phyloP scores from a whole-genome alignment of 1,284 basidiomycete genomes.

The Heterobasidion parviporum region DNA sequence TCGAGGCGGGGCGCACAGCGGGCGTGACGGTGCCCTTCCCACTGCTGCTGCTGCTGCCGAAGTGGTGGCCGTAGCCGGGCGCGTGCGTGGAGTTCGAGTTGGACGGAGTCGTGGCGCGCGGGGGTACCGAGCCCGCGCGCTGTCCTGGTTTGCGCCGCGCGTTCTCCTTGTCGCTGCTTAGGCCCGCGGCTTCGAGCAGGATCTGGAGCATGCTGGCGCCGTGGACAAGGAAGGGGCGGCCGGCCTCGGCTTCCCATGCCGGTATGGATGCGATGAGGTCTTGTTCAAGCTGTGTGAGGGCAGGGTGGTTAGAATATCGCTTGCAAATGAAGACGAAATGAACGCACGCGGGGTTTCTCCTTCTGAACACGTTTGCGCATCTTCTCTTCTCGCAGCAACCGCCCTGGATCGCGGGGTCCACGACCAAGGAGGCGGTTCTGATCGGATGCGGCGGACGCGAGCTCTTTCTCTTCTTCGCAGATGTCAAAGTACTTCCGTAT shows the following conservation, averaged over 20 bases:
- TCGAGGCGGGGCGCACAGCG: conserved; percentile 45
- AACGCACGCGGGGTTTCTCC: conserved; percentile 84
- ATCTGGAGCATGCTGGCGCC: conserved; percentile 79
- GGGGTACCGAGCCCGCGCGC: conserved; percentile 44
- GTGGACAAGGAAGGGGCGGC: conserved; percentile 76
- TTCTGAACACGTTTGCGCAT: conserved; percentile 94
- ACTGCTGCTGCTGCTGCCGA: conserved; percentile 7
- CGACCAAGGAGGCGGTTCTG: conserved; percentile 70
- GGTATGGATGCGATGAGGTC: conserved; percentile 79
- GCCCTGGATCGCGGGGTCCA: conserved; percentile 71
- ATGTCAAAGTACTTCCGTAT: conserved; percentile 89
- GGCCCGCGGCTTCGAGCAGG: conserved; percentile 63
- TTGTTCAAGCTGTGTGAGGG: conserved; percentile 64
- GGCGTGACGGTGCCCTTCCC: conserved; percentile 44
- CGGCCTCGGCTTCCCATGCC: conserved; percentile 80
- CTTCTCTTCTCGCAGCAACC: conserved; percentile 89
- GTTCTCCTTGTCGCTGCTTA: conserved; percentile 64
- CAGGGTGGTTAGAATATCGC: background rate
- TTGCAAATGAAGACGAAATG: background rate
- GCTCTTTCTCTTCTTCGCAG: conserved; percentile 85
- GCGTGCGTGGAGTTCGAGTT: conserved; percentile 27
- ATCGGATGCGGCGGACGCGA: conserved; percentile 74
- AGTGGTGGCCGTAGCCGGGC: conserved; percentile 10
- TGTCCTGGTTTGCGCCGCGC: conserved; percentile 6
- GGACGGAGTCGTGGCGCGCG: conserved; percentile 52